These are phyloP conservation scores for Rhypophila decipiens DNA, from an alignment of 495 filamentous ascomycete genomes.

Conservation along the genomic window DNA sequence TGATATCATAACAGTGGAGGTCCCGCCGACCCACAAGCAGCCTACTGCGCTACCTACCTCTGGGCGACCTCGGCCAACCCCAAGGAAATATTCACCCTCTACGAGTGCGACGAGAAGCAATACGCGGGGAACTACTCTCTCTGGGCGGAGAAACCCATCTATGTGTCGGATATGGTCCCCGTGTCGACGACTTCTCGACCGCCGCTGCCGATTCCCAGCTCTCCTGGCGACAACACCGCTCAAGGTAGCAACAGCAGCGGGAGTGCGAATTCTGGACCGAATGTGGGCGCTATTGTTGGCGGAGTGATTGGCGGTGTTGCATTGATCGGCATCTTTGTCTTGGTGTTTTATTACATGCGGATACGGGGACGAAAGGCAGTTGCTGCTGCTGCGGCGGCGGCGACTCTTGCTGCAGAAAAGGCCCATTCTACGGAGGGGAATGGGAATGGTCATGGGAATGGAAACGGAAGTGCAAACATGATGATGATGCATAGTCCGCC, in stretches of 20 bases:
- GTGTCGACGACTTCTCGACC: neutral
- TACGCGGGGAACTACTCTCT: neutral
- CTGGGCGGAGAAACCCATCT: neutral
- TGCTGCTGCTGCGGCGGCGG: too few relatives aligned
- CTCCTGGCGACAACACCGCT: too few relatives aligned
- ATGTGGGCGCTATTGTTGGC: neutral
- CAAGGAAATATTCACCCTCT: slow-evolving; percentile 4
- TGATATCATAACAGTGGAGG: too few relatives aligned
- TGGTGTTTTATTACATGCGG: neutral
- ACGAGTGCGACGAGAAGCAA: slow-evolving; percentile 5
- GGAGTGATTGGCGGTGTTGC: slow-evolving; percentile 1
- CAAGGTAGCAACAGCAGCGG: too few relatives aligned
- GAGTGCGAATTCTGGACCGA: neutral
- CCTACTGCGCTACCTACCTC: slow-evolving; percentile 9
- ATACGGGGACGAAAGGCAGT: neutral
- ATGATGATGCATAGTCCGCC: too few relatives aligned
- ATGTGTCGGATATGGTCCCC: neutral
- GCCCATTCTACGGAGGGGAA: too few relatives aligned
- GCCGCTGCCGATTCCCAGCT: neutral
- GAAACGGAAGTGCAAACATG: too few relatives aligned
- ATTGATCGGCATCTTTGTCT: neutral
- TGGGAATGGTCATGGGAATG: too few relatives aligned
- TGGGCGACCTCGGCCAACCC: slow-evolving; percentile 6
- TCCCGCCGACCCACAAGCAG: neutral
- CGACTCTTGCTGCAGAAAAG: too few relatives aligned